Base-by-base conservation (phyloP, 306 rosid species). In the Prunus salicina region DNA sequence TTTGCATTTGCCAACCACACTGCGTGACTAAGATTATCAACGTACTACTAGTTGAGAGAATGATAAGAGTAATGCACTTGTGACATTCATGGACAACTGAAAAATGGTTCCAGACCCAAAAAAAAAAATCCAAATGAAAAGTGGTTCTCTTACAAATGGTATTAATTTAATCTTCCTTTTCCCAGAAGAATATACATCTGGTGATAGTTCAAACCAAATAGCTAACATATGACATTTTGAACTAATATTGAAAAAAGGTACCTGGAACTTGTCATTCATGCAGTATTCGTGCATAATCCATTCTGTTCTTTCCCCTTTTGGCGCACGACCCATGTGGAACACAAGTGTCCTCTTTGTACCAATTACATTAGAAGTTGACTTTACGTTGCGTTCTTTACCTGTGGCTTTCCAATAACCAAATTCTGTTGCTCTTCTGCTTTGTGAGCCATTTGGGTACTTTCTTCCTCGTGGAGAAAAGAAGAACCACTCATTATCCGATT, bases 271-370 rank as follows among this genome's bases (percentile, higher is more conserved):
- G 71, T 86, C 96, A 13, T 58, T 83, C 79, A 88, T 55, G 84
- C 92, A 89, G 65, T 95, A 95, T 71, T 95, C 98, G 6, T 95
- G 97, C 97, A 95, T 88, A 46, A 95, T 92, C 98, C 98, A 95
- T 80, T 92, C 97, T 6, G 98, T 95, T 52, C 98, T 86, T 67
- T 95, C 97, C 20, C 96, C 98, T 84, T 86, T 95, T 0, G 98
- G 98, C 9, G 98, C 97, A 63, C 98, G 98, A 3, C 97, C 98
- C 7, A 82, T 46, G 76, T 95, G 98, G 88, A 92, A 95, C 34
- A 95, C 98, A 65, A 95, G 84, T 79, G 98, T 95, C 47, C 99
- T 79, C 79, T 95, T 95, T 0, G 99, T 88, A 55, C 99, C 99
- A 47, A 95, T 82, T 22, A 88, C 81, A 5, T 82, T 71, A n/a